These are phyloP conservation scores for Linnemannia zychae DNA, from an alignment of 192 early-diverging fungal species.

Conservation along the genomic window DNA sequence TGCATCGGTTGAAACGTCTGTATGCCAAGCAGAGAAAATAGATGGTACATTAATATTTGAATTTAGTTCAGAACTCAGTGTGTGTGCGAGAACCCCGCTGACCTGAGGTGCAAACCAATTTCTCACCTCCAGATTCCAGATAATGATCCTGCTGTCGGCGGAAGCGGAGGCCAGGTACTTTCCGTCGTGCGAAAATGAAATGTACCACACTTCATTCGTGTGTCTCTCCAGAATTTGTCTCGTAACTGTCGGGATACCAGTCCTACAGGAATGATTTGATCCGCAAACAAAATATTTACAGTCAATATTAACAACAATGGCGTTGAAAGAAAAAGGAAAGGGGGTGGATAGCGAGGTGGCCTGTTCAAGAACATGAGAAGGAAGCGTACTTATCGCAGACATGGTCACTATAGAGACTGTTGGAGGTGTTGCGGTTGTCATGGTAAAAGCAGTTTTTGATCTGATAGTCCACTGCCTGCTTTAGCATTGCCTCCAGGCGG, in stretches of 20 bases:
- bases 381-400: conserved; percentile 74
- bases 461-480: conserved; percentile 85
- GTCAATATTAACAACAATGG: neutral
- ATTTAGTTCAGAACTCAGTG: no score
- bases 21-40: neutral
- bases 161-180: conserved; percentile 92
- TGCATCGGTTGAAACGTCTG: conserved; percentile 71
- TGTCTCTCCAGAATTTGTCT: conserved; percentile 78
- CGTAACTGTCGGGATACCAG: conserved; percentile 69
- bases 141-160: conserved; percentile 86
- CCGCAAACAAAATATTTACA: neutral
- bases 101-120: no score
- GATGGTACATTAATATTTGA: neutral
- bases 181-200: conserved; percentile 93
- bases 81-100: no score
- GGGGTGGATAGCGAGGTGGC: neutral
- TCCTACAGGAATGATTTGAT: conserved; percentile 24
- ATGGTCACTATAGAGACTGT: conserved; percentile 81
- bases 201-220: conserved; percentile 95
- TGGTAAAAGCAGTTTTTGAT: conserved; percentile 88
- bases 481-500: conserved; percentile 86
- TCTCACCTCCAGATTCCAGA: conserved; percentile 85
- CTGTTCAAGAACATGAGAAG: no score
- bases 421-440: conserved; percentile 67
- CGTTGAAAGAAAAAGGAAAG: no score